phyloP scores from a whole-genome alignment of 345 rosid genomes.

The Rhizophora mangle region DNA sequence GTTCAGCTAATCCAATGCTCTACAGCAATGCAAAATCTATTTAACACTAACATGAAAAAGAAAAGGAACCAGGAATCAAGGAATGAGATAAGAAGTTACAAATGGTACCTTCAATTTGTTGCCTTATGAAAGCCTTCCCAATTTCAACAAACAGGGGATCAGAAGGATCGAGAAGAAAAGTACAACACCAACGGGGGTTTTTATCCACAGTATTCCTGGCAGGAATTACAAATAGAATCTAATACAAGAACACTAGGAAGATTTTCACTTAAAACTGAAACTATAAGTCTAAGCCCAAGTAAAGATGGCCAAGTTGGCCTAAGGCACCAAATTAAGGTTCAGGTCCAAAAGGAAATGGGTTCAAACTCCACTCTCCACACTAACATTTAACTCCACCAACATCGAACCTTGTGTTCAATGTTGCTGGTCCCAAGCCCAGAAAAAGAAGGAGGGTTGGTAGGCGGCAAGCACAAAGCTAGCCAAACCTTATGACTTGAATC shows the following conservation, averaged over 20 bases:
- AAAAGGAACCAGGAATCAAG: not conserved
- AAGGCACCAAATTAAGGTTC: no score
- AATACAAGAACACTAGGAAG: not conserved
- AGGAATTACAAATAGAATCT: slow-evolving; percentile 15
- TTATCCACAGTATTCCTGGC: slow-evolving; percentile 90
- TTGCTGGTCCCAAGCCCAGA: no score
- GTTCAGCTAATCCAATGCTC: not conserved
- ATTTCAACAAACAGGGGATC: slow-evolving; percentile 83
- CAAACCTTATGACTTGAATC: no score
- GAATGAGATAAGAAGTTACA: not conserved
- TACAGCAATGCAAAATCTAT: not conserved
- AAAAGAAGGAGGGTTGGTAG: no score
- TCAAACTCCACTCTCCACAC: no score
- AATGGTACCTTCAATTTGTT: slow-evolving; percentile 61
- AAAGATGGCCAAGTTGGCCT: no score
- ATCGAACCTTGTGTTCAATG: no score
- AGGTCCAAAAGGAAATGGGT: no score
- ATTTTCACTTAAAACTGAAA: slow-evolving; percentile 2
- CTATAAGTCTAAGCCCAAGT: not conserved
- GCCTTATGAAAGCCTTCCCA: slow-evolving; percentile 78
- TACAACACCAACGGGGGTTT: slow-evolving; percentile 89
- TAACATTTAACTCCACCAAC: no score
- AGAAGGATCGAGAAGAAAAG: slow-evolving; percentile 85
- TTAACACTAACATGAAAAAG: not conserved
- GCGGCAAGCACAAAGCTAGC: no score